Conservation (phyloP, 2,329 filamentous ascomycete species). For the Emergomyces pasteurianus region DNA sequence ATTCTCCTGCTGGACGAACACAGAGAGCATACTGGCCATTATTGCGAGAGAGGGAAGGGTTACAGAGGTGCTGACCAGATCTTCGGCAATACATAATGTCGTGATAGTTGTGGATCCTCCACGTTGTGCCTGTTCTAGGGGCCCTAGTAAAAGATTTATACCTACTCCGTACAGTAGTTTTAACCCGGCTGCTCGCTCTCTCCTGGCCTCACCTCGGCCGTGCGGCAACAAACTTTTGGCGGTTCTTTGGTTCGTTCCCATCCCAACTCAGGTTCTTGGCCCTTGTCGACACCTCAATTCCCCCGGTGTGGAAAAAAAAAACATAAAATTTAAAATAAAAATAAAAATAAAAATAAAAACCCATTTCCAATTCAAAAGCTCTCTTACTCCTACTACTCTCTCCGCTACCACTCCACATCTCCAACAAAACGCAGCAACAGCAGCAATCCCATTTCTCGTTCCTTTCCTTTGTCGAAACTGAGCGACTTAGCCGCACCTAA, state of each 20-base stretch:
- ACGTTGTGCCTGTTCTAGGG: too few species aligned
- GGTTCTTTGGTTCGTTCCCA: not conserved
- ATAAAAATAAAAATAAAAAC: not conserved
- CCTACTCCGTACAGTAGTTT: too few species aligned
- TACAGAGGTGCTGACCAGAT: not conserved
- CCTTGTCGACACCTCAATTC: not conserved
- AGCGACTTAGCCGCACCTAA: not conserved
- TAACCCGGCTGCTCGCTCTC: too few species aligned
- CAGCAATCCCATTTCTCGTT: not conserved
- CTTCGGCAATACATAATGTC: not conserved
- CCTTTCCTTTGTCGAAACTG: not conserved
- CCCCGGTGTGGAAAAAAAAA: too few species aligned
- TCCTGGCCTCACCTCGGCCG: conserved; percentile 3
- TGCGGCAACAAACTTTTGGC: not conserved
- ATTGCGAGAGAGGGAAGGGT: not conserved
- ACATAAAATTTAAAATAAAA: too few species aligned
- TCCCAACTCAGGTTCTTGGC: not conserved
- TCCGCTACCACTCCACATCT: not conserved
- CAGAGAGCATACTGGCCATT: not conserved
- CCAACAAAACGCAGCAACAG: not conserved
- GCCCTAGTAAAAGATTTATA: too few species aligned
- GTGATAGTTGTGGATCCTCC: not conserved
- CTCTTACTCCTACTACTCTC: not conserved
- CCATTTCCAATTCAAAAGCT: not conserved
- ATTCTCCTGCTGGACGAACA: not conserved